Conservation (phyloP, 768 basidiomycete genomes). For the Trametes sanguinea region DNA sequence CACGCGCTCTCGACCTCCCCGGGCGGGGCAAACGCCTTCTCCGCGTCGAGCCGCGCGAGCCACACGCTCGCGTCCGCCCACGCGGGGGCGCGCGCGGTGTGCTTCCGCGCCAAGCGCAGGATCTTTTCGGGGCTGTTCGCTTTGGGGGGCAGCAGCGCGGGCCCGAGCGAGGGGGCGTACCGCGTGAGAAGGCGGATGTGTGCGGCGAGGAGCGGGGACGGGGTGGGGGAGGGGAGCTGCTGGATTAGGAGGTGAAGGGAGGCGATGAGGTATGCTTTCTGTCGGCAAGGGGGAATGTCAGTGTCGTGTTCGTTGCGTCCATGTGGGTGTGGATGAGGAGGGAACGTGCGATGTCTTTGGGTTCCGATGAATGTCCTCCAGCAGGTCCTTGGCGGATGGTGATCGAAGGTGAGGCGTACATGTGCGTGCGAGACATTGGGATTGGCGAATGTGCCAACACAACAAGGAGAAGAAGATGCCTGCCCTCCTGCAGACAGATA, state of each 20-base stretch:
- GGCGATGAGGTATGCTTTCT: conserved; percentile 33
- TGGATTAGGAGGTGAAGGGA: conserved; percentile 31
- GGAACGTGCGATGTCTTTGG: not conserved
- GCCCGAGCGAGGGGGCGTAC: conserved; percentile 21
- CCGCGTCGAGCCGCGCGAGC: conserved; percentile 52
- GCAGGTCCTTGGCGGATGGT: not conserved
- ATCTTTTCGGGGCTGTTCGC: conserved; percentile 34
- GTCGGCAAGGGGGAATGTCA: conserved; percentile 5
- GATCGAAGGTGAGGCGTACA: conserved; percentile 6
- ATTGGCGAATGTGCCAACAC: not conserved
- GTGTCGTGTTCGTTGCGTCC: not conserved
- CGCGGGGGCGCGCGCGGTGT: conserved; percentile 38
- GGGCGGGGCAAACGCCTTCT: conserved; percentile 33
- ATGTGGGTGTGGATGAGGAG: not conserved
- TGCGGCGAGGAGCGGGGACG: conserved; percentile 37
- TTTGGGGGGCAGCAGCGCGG: conserved; percentile 25
- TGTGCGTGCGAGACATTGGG: conserved; percentile 1
- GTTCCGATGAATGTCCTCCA: conserved; percentile 16
- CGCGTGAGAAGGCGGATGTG: conserved; percentile 38
- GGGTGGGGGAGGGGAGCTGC: conserved; percentile 19
- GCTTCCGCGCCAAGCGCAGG: conserved; percentile 45
- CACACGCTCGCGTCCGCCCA: conserved; percentile 46
- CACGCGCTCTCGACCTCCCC: conserved; percentile 40
- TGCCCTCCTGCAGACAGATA: not conserved
- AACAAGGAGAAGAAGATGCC: not conserved